These are phyloP conservation scores for Didymosphaeria variabile DNA, from an alignment of 2,329 filamentous ascomycete species.

Conservation along the genomic window DNA sequence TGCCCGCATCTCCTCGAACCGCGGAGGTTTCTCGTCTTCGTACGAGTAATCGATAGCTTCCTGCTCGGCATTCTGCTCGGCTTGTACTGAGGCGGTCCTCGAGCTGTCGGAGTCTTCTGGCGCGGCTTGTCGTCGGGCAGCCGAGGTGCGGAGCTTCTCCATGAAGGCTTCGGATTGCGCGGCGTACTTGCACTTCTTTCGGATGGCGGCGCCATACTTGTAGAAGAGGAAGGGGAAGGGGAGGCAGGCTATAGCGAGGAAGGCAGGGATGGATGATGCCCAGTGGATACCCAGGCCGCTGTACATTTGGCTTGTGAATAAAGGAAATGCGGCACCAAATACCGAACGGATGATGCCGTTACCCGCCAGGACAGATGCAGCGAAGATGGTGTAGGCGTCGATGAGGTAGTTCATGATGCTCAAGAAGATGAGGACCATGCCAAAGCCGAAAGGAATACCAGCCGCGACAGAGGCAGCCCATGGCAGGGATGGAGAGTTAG, in stretches of 20 bases:
- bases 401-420: constrained; percentile 54
- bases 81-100: constrained; percentile 37
- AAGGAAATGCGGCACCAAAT: constrained; percentile 79
- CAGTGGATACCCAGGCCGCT: constrained; percentile 69
- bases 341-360: constrained; percentile 83
- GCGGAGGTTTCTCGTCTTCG: constrained; percentile 35
- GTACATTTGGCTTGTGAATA: constrained; percentile 62
- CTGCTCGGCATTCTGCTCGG: constrained; percentile 41
- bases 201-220: constrained; percentile 71
- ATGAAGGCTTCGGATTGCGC: constrained; percentile 71
- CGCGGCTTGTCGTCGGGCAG: constrained; percentile 24
- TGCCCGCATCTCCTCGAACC: constrained; percentile 52
- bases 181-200: constrained; percentile 74
- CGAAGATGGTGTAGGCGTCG: constrained; percentile 72
- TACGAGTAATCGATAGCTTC: constrained; percentile 27
- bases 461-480: constrained; percentile 65
- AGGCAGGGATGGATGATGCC: constrained; percentile 77
- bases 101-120: constrained; percentile 33
- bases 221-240: constrained; percentile 82
- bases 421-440: constrained; percentile 73
- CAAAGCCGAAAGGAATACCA: constrained; percentile 64
- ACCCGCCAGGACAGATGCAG: constrained; percentile 77
- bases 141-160: constrained; percentile 53
- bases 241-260: constrained; percentile 75
- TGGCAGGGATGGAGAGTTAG: constrained; percentile 59